Percentiles rank a stretch among this genome's conserved stretches.
Evolutionary conservation across 306 rosid species (phyloP).

Genomic region (Acacia melanoxylon): DNA sequence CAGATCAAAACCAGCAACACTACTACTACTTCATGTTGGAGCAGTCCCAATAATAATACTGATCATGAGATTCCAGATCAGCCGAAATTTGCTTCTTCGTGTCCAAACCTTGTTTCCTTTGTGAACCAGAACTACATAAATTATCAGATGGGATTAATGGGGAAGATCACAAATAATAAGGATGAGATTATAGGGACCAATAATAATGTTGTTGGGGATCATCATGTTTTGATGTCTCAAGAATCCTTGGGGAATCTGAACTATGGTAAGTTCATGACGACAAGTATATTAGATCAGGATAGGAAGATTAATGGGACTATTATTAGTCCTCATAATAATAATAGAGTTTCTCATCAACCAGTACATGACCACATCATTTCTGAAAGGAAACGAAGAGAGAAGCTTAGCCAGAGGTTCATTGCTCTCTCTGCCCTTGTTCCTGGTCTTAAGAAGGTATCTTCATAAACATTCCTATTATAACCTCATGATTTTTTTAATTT

Average conservation of each 20-base stretch:
- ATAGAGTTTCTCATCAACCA: conserved; percentile 47
- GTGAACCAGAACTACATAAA: conserved; percentile 40
- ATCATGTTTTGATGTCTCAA: conserved; percentile 34
- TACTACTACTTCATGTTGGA: too few relatives aligned
- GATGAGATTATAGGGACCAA: conserved; percentile 44
- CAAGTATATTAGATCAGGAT: conserved; percentile 33
- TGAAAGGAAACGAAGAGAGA: conserved; percentile 90
- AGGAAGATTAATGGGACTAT: conserved; percentile 37
- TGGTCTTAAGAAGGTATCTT: conserved; percentile 78
- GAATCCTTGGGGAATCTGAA: conserved; percentile 16
- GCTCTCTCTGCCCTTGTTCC: conserved; percentile 93
- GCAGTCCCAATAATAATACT: too few relatives aligned
- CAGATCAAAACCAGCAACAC: conserved; percentile 43
- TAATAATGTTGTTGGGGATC: neutral
- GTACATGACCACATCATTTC: conserved; percentile 81
- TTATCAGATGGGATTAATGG: conserved; percentile 55
- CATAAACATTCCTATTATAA: neutral
- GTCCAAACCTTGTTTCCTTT: conserved; percentile 43
- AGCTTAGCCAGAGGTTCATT: conserved; percentile 86
- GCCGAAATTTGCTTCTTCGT: conserved; percentile 3
- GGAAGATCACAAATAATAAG: conserved; percentile 51
- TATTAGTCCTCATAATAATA: conserved; percentile 31
- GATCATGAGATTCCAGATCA: too few relatives aligned
- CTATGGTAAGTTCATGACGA: conserved; percentile 34
- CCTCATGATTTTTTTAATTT: neutral